phyloP scores from a whole-genome alignment of 805 yeast species.

The Myxozyma geophila region DNA sequence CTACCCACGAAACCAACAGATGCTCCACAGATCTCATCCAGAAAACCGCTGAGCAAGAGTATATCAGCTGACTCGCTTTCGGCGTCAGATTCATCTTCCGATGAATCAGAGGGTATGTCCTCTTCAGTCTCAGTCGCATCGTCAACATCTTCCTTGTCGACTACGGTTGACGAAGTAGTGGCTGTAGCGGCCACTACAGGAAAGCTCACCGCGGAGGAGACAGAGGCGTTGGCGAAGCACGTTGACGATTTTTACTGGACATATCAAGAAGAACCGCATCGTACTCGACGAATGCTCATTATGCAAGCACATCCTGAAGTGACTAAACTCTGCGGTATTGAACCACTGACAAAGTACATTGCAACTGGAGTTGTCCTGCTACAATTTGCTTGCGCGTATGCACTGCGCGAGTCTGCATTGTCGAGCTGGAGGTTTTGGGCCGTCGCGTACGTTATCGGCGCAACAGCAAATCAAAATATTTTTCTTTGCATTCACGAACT shows the following conservation, averaged over 20 bases:
- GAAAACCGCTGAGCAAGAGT: not conserved
- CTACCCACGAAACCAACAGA: constrained; percentile 24
- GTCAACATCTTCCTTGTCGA: constrained; percentile 6
- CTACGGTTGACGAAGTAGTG: constrained; percentile 12
- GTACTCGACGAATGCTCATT: constrained; percentile 70
- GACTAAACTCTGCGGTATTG: constrained; percentile 79
- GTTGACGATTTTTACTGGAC: constrained; percentile 81
- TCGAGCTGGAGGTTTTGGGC: constrained; percentile 59
- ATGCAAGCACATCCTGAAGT: constrained; percentile 76
- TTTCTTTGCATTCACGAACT: constrained; percentile 89
- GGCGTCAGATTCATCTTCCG: not conserved
- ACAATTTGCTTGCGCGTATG: constrained; percentile 70
- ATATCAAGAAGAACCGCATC: constrained; percentile 78
- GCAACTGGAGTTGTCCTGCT: constrained; percentile 64
- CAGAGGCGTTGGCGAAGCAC: constrained; percentile 9
- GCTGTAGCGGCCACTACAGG: not conserved
- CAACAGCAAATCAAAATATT: constrained; percentile 80
- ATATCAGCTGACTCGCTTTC: not conserved
- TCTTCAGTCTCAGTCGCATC: constrained; percentile 5
- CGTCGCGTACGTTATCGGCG: constrained; percentile 79
- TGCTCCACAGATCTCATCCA: not conserved
- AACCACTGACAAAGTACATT: constrained; percentile 81
- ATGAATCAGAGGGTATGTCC: constrained; percentile 9
- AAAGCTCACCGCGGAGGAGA: not conserved
- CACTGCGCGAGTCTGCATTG: constrained; percentile 60